Percentiles rank a stretch among this genome's conserved stretches.
Evolutionary conservation across 768 basidiomycete genomes (phyloP).

Genomic region (Kwoniella pini): DNA sequence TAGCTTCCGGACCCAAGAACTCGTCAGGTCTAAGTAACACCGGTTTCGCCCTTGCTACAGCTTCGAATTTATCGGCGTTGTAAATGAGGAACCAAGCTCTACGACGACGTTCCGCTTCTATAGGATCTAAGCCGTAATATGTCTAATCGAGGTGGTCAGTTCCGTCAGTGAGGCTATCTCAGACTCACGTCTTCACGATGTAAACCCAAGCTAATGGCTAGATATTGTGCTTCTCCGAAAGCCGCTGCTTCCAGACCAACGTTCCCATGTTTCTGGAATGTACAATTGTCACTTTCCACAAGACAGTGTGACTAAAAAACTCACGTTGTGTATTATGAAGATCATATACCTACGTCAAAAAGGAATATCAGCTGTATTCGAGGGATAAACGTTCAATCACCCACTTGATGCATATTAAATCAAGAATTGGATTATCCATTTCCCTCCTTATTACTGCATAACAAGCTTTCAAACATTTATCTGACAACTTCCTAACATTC

Average conservation of each 20-base stretch:
- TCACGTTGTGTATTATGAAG: constrained; percentile 21
- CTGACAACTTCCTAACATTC: constrained; percentile 25
- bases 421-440: constrained; percentile 22
- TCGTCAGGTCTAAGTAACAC: constrained; percentile 35
- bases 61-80: constrained; percentile 41
- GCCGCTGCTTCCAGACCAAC: constrained; percentile 20
- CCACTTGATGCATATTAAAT: constrained; percentile 34
- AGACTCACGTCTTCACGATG: constrained; percentile 24
- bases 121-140: constrained; percentile 22
- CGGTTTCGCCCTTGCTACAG: constrained; percentile 22
- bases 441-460: constrained; percentile 19
- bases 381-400: background rate
- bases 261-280: constrained; percentile 20
- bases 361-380: background rate
- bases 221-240: constrained; percentile 22
- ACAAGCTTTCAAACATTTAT: constrained; percentile 30
- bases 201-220: constrained; percentile 20
- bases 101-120: constrained; percentile 34
- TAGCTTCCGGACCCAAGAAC: constrained; percentile 31
- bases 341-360: constrained; percentile 12
- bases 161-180: background rate
- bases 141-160: background rate
- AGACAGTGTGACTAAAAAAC: no score
- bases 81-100: constrained; percentile 32
- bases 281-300: background rate